A percentile compares a stretch with the other conserved stretches of the same genome.
phyloP scores from a whole-genome alignment of 2,329 filamentous ascomycete genomes.

The Xylariaceae sp. region DNA sequence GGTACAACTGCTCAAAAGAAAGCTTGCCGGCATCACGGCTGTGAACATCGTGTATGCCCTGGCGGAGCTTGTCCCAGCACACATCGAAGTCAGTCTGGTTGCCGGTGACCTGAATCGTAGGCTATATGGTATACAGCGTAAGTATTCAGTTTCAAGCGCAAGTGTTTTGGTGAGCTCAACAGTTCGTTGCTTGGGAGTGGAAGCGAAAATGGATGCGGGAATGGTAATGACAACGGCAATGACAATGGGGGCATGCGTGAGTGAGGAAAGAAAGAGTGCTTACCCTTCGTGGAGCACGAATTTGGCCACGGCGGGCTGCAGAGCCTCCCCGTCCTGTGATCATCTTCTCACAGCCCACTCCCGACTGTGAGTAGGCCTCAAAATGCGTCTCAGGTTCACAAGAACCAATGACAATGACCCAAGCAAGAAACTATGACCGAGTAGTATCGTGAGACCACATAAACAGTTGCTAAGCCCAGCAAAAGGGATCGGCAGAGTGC shows the following conservation, averaged over 20 bases:
- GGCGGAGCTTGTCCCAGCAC: slow-evolving; percentile 71
- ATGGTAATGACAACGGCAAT: not conserved
- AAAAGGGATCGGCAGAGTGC: too few relatives aligned
- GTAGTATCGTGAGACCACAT: not conserved
- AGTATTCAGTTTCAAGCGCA: slow-evolving; percentile 8
- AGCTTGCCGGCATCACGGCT: slow-evolving; percentile 83
- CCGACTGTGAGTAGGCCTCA: not conserved
- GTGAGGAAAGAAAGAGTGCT: slow-evolving; percentile 10
- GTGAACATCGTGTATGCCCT: slow-evolving; percentile 82
- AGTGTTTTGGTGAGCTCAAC: too few relatives aligned
- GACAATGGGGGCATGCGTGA: not conserved
- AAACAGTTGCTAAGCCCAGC: not conserved
- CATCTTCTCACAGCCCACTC: slow-evolving; percentile 22
- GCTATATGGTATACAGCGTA: slow-evolving; percentile 6
- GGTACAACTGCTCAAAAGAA: slow-evolving; percentile 93
- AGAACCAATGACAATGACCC: not conserved
- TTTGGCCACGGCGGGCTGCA: slow-evolving; percentile 28
- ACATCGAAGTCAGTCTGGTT: slow-evolving; percentile 75
- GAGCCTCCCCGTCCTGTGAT: slow-evolving; percentile 33
- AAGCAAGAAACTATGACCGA: not conserved
- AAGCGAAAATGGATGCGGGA: not conserved
- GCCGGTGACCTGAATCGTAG: slow-evolving; percentile 10
- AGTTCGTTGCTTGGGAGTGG: not conserved
- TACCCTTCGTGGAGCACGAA: slow-evolving; percentile 33
- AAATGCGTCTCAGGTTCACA: not conserved